Evolutionary conservation across 2,329 filamentous ascomycete genomes (phyloP).

Genomic region (Fonsecaea pedrosoi): DNA sequence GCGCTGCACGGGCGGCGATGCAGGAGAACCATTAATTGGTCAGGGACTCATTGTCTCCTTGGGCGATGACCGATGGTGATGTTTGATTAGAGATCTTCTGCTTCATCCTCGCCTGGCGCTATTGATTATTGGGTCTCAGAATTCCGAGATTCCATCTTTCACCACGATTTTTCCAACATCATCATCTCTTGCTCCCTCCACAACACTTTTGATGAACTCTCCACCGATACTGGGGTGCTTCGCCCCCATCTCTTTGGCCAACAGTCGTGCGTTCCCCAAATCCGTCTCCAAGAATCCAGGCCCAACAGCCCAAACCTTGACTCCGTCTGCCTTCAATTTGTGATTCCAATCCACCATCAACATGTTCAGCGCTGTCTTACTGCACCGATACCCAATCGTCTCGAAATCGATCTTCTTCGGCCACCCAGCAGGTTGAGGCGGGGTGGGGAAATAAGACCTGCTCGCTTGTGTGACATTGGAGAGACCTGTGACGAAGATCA

Average conservation of each 20-base stretch:
- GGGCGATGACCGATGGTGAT: neutral
- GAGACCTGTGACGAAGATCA: conserved; percentile 50
- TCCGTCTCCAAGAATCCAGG: conserved; percentile 58
- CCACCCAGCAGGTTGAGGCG: conserved; percentile 49
- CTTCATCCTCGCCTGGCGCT: neutral
- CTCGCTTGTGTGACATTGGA: conserved; percentile 26
- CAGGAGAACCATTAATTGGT: conserved; percentile 8
- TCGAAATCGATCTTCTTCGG: conserved; percentile 47
- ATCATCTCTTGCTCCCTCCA: conserved; percentile 42
- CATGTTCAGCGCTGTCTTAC: conserved; percentile 56
- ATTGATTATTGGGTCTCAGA: conserved; percentile 29
- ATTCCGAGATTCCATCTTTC: conserved; percentile 42
- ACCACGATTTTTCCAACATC: conserved; percentile 44
- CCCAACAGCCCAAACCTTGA: conserved; percentile 57
- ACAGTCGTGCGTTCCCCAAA: conserved; percentile 44
- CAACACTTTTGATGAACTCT: conserved; percentile 39
- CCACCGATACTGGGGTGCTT: conserved; percentile 44
- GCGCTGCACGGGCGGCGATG: conserved; percentile 3
- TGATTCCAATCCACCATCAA: conserved; percentile 45
- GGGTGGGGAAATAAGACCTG: conserved; percentile 31
- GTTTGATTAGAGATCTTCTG: neutral
- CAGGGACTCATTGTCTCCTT: neutral
- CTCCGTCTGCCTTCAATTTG: conserved; percentile 49
- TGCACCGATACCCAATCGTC: conserved; percentile 46
- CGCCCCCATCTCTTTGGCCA: conserved; percentile 35